Base-by-base conservation (phyloP, 2,329 filamentous ascomycete genomes). In the Exophiala sp. region DNA sequence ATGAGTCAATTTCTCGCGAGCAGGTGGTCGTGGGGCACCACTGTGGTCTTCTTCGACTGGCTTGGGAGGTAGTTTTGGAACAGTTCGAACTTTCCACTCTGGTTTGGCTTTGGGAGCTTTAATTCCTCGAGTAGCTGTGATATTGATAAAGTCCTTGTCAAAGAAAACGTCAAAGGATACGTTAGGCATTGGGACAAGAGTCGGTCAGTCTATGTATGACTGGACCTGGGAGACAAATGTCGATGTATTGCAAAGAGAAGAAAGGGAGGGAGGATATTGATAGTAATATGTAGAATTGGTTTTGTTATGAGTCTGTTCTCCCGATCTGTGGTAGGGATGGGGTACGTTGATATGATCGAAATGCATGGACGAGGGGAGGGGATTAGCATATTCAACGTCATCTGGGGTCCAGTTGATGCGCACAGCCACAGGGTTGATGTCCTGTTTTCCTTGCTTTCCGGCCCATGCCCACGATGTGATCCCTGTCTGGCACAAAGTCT, bases 141-240 rank as follows among this genome's bases (percentile, higher is more conserved):
- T 50, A 52, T 65, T 65, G 57, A 65, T 62, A 55, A 65, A 62
- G 59, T 65, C 63, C 52, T 62, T 60, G 50, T 65, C 61, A 32
- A 62, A 65, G 49, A 64, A 64, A 47, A 65, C 59, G 53, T 65
- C 63, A 57, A 65, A 64, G 8, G 62, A 64, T 59, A 65, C 56
- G 61, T 65, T 65, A 61, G 63, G 63, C 63, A 65, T 65, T 63
- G 49, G 58, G 57, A 63, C 24, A 34, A 46, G 7, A n/a, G 9
- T 43, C 41, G 46, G 48, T 47, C 58, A 53, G 47, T 52, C 39
- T 20, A n/a, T 16, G 33, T 33, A 33, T 18, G 47, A 51, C 48
- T 50, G 52, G 46, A 42, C 36, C n/a, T 24, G 18, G 39, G 11
- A 9, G 3, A 14, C 10, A 11, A 29, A 34, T 21, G 45, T 47